Evolutionary conservation across 352 stramenopile genomes (phyloP).

Genomic region (Phytophthora podocarpi): DNA sequence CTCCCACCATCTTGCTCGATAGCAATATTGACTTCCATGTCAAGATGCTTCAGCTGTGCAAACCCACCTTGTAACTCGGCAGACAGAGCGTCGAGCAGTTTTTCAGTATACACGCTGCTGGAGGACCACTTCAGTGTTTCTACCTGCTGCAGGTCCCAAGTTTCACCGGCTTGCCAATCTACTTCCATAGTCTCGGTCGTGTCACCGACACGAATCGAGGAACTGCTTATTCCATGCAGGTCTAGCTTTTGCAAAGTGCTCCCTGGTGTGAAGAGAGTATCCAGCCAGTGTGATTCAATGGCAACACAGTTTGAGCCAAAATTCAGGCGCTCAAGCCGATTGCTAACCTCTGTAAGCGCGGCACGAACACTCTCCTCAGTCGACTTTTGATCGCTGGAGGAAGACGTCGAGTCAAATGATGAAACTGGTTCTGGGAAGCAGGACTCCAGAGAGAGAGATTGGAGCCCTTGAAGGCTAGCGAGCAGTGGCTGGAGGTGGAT

Average conservation of each 20-base stretch:
- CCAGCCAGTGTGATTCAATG: constrained; percentile 46
- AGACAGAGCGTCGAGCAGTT: constrained; percentile 46
- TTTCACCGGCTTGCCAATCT: constrained; percentile 26
- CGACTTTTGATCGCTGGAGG: background rate
- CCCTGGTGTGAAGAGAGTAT: constrained; percentile 59
- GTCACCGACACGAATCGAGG: background rate
- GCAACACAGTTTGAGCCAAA: constrained; percentile 65
- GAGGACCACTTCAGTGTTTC: constrained; percentile 40
- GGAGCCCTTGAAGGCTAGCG: constrained; percentile 38
- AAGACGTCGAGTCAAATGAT: background rate
- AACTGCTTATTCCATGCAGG: constrained; percentile 20
- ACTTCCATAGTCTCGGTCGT: constrained; percentile 26
- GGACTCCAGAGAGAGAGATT: constrained; percentile 57
- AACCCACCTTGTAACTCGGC: constrained; percentile 56
- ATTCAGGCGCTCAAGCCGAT: constrained; percentile 48
- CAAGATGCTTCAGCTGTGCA: constrained; percentile 56
- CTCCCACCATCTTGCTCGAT: constrained; percentile 1
- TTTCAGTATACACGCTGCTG: constrained; percentile 14
- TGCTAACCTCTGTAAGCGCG: constrained; percentile 41
- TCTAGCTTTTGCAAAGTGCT: constrained; percentile 50
- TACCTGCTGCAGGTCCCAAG: constrained; percentile 59
- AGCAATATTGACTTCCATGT: constrained; percentile 32
- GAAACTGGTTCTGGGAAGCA: constrained; percentile 44
- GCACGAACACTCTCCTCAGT: constrained; percentile 30
- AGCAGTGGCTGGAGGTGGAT: constrained; percentile 46